Evolutionary conservation across 108 stramenopile species (phyloP).

Genomic region (Cyclotella sp.): DNA sequence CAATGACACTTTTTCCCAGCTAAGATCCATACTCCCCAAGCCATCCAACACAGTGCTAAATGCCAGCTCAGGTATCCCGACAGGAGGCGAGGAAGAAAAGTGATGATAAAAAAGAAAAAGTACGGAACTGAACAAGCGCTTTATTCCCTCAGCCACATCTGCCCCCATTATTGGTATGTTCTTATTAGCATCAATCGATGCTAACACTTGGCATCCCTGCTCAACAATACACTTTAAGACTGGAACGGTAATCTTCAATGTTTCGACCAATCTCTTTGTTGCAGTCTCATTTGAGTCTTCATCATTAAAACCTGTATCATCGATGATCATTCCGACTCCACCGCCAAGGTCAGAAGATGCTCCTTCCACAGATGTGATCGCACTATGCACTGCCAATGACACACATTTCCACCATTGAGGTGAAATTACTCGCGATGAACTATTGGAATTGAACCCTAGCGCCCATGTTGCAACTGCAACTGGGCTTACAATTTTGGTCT

Average conservation of each 20-base stretch:
- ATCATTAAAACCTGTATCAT: constrained; percentile 40
- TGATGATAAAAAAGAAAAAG: constrained; percentile 34
- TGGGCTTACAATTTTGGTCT: constrained; percentile 47
- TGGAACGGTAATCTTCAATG: constrained; percentile 32
- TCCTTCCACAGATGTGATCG: constrained; percentile 18
- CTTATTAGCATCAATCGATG: constrained; percentile 19
- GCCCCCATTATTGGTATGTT: constrained; percentile 33
- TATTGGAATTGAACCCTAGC: constrained; percentile 45
- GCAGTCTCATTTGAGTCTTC: constrained; percentile 43
- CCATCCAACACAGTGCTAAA: constrained; percentile 25
- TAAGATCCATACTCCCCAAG: constrained; percentile 40
- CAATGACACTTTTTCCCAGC: constrained; percentile 42
- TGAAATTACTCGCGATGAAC: constrained; percentile 15
- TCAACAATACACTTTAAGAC: constrained; percentile 53
- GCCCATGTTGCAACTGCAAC: constrained; percentile 63
- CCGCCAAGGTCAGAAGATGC: constrained; percentile 38
- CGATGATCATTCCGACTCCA: constrained; percentile 54
- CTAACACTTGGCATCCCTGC: constrained; percentile 56
- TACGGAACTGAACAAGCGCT: constrained; percentile 33
- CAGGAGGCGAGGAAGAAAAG: constrained; percentile 7
- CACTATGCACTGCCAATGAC: constrained; percentile 41
- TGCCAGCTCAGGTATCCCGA: constrained; percentile 5
- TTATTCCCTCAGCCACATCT: constrained; percentile 41
- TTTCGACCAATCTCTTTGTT: constrained; percentile 33
- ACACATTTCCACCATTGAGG: constrained; percentile 64